Conservation (phyloP, 352 stramenopile genomes). For the Albugo laibachii region DNA sequence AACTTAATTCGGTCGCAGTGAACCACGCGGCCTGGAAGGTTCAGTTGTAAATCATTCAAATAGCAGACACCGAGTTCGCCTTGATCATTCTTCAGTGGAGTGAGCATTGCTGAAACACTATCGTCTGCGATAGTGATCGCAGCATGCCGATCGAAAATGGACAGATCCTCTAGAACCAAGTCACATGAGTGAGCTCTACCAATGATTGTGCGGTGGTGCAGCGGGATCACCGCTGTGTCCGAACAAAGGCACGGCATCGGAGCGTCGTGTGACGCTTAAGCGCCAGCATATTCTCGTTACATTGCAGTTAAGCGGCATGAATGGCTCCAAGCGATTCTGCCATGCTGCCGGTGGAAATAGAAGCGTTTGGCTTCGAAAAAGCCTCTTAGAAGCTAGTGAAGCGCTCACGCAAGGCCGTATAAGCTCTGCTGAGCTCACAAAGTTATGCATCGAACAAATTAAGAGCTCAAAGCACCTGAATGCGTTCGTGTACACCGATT, state of each 20-base stretch:
- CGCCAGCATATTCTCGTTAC: no score
- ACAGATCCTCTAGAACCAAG: slow-evolving; percentile 18
- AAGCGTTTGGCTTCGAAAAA: slow-evolving; percentile 43
- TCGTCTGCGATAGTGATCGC: slow-evolving; percentile 22
- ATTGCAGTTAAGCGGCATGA: no score
- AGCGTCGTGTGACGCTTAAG: no score
- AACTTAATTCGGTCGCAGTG: slow-evolving; percentile 46
- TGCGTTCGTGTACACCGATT: slow-evolving; percentile 65
- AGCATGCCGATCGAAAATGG: slow-evolving; percentile 33
- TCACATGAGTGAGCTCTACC: slow-evolving; percentile 29
- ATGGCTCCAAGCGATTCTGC: no score
- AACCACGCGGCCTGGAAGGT: slow-evolving; percentile 21
- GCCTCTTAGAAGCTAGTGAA: slow-evolving; percentile 25
- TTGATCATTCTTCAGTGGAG: slow-evolving; percentile 16
- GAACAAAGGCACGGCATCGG: no score
- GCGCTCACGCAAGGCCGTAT: slow-evolving; percentile 25
- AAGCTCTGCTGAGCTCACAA: slow-evolving; percentile 37
- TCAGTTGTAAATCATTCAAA: slow-evolving; percentile 17
- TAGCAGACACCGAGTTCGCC: slow-evolving; percentile 16
- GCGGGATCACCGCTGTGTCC: no score
- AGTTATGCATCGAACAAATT: slow-evolving; percentile 54
- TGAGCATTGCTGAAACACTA: slow-evolving; percentile 18
- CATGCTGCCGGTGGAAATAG: slow-evolving; percentile 1
- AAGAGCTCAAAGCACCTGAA: slow-evolving; percentile 45
- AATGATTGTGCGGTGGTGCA: slow-evolving; percentile 13